These are phyloP conservation scores for Phaffia australis DNA, from an alignment of 768 basidiomycete species.

Conservation along the genomic window DNA sequence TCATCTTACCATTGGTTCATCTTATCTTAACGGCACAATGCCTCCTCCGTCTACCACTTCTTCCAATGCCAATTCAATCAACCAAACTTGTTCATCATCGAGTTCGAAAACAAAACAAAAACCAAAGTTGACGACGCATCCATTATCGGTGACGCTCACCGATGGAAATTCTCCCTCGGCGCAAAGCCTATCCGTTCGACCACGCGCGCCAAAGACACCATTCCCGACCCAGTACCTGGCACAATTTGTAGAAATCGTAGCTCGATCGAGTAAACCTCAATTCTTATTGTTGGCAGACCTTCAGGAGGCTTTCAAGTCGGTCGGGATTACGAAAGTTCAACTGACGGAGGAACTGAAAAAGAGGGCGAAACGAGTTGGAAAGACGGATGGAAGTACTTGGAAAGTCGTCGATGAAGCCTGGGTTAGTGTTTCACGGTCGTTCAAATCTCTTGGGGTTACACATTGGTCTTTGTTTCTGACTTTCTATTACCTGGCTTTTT, in stretches of 20 bases:
- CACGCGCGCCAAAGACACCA: constrained; percentile 16
- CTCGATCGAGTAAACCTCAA: constrained; percentile 51
- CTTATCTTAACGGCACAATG: constrained; percentile 36
- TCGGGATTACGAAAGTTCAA: constrained; percentile 57
- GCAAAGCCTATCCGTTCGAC: constrained; percentile 43
- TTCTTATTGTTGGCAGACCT: constrained; percentile 57
- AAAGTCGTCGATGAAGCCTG: constrained; percentile 45
- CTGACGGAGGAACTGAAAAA: constrained; percentile 71
- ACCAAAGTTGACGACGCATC: constrained; percentile 18
- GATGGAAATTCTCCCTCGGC: background rate
- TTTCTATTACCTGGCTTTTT: too few species aligned
- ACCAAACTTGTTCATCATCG: constrained; percentile 1
- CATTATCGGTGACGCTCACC: background rate
- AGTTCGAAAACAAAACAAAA: constrained; percentile 21
- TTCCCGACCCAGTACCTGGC: constrained; percentile 62
- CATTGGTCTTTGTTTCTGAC: too few species aligned
- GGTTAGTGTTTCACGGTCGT: constrained; percentile 15
- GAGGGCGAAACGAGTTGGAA: constrained; percentile 41
- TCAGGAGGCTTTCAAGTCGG: constrained; percentile 54
- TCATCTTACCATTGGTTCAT: constrained; percentile 24
- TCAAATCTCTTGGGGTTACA: too few species aligned
- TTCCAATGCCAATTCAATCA: background rate
- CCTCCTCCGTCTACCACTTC: constrained; percentile 7
- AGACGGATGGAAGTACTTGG: constrained; percentile 54
- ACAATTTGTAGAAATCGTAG: constrained; percentile 50